Percentiles rank a stretch among this genome's conserved stretches.
These are phyloP conservation scores for Pythium diclinum DNA, from an alignment of 352 stramenopile species.

Conservation along the genomic window DNA sequence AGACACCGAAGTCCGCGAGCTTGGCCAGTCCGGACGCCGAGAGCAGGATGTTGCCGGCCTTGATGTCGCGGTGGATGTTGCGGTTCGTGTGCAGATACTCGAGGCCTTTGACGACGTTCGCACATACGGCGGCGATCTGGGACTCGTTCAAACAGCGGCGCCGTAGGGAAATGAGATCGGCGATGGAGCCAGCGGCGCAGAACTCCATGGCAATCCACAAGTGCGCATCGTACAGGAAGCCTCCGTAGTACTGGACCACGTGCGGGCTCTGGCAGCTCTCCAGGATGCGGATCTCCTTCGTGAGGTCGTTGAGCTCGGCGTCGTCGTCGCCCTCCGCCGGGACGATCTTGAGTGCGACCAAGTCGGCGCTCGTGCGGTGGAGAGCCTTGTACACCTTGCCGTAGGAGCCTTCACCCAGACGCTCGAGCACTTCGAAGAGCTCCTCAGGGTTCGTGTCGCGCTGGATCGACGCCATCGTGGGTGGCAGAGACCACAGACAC, in stretches of 20 bases:
- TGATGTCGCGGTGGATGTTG: conserved; percentile 88
- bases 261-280: conserved; percentile 76
- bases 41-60: conserved; percentile 85
- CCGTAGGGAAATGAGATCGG: conserved; percentile 70
- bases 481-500: not conserved
- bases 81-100: conserved; percentile 75
- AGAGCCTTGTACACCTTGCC: conserved; percentile 85
- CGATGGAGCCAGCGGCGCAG: conserved; percentile 78
- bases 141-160: conserved; percentile 48
- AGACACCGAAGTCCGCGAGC: conserved; percentile 89
- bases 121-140: conserved; percentile 72
- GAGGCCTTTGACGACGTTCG: conserved; percentile 66
- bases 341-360: conserved; percentile 86
- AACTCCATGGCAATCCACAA: conserved; percentile 90
- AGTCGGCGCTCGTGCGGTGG: conserved; percentile 46
- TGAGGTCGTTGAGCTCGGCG: conserved; percentile 54
- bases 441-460: conserved; percentile 62
- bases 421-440: conserved; percentile 72
- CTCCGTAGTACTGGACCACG: conserved; percentile 85
- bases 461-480: conserved; percentile 59
- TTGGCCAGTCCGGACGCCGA: conserved; percentile 65
- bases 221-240: conserved; percentile 70
- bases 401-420: conserved; percentile 82
- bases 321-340: conserved; percentile 79
- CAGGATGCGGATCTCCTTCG: conserved; percentile 85